Evolutionary conservation across 192 early-diverging fungal genomes (phyloP).

Genomic region (Podila horticola): DNA sequence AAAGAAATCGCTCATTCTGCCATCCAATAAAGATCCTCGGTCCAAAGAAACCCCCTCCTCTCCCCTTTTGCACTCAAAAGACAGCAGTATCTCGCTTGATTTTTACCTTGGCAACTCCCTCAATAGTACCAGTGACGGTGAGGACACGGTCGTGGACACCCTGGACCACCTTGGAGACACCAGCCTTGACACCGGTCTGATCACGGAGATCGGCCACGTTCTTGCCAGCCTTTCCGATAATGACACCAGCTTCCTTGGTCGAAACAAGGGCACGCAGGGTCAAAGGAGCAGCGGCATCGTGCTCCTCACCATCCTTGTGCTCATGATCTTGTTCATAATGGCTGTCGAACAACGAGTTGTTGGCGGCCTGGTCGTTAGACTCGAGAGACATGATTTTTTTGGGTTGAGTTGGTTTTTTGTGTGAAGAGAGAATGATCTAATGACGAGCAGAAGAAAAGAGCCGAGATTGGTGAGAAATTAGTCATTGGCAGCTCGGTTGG

Average conservation of each 20-base stretch:
- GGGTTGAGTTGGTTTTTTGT: background rate
- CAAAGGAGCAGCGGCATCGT: constrained; percentile 58
- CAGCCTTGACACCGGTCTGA: constrained; percentile 84
- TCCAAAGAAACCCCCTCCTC: constrained; percentile 5
- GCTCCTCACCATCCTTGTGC: constrained; percentile 54
- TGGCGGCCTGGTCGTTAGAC: constrained; percentile 27
- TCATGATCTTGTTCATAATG: constrained; percentile 36
- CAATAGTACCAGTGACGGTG: constrained; percentile 74
- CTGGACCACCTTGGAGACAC: constrained; percentile 88
- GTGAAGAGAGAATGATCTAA: background rate
- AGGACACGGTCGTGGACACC: constrained; percentile 87
- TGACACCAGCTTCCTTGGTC: constrained; percentile 90
- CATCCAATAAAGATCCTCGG: constrained; percentile 21
- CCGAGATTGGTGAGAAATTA: background rate
- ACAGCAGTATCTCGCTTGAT: constrained; percentile 8
- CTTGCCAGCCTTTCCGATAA: constrained; percentile 68
- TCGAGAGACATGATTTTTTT: constrained; percentile 31
- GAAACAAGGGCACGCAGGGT: constrained; percentile 92
- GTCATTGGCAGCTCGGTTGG: background rate
- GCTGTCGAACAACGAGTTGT: constrained; percentile 11
- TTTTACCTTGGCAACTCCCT: constrained; percentile 73
- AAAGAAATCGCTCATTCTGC: constrained; percentile 34
- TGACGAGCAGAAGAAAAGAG: background rate
- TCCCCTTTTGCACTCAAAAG: constrained; percentile 16
- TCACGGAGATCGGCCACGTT: constrained; percentile 86